phyloP scores from a whole-genome alignment of 202 grass and related monocot species.

The Saccharum hybrid region DNA sequence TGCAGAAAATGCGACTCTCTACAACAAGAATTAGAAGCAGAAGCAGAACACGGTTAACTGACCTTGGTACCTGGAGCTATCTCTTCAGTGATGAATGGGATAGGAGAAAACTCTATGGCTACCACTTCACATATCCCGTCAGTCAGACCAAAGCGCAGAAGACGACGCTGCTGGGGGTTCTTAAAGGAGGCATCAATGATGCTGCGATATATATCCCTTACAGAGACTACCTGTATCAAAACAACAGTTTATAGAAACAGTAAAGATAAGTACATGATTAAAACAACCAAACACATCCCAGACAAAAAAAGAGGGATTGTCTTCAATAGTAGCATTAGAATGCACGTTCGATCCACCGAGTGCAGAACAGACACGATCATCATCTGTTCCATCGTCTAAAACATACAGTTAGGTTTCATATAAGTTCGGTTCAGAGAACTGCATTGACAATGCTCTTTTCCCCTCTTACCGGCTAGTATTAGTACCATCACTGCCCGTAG shows the following conservation, averaged over 20 bases:
- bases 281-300: background rate
- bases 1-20: background rate
- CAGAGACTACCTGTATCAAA: conserved; percentile 65
- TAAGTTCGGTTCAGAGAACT: background rate
- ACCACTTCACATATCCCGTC: conserved; percentile 73
- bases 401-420: background rate
- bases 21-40: conserved; percentile 2
- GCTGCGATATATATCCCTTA: conserved; percentile 78
- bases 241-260: background rate
- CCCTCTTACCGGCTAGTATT: background rate
- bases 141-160: conserved; percentile 73
- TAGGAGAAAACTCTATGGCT: conserved; percentile 75
- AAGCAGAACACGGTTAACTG: conserved; percentile 32
- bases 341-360: background rate
- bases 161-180: conserved; percentile 55
- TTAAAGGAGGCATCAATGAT: conserved; percentile 82
- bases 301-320: background rate
- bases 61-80: conserved; percentile 89
- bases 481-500: background rate
- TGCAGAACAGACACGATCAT: background rate
- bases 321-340: conserved; percentile 9
- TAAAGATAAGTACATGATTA: background rate
- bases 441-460: background rate
- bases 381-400: background rate
- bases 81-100: conserved; percentile 71